phyloP scores from a whole-genome alignment of 768 basidiomycete genomes.

The Tricholoma bakamatsutake region DNA sequence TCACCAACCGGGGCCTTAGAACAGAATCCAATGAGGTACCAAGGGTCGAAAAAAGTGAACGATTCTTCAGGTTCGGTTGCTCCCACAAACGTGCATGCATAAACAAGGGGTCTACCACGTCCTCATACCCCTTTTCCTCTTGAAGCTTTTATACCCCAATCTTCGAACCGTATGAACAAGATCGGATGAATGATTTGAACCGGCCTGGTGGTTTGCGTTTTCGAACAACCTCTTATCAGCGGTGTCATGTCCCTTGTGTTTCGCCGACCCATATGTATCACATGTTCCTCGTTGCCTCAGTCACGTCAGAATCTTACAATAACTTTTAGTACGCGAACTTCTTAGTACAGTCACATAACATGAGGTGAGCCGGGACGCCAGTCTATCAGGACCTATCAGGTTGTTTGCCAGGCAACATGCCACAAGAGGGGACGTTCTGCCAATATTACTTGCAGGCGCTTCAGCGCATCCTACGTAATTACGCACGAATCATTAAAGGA shows the following conservation, averaged over 20 bases:
- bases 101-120: conserved; percentile 10
- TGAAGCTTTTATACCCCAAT: conserved; percentile 33
- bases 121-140: conserved; percentile 21
- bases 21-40: conserved; percentile 8
- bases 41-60: conserved; percentile 11
- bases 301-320: not conserved
- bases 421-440: not conserved
- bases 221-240: conserved; percentile 27
- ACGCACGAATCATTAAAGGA: not conserved
- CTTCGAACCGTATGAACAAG: conserved; percentile 20
- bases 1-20: not conserved
- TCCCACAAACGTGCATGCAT: conserved; percentile 42
- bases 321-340: not conserved
- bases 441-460: not conserved
- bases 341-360: too few relatives aligned
- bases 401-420: not conserved
- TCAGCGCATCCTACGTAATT: not conserved
- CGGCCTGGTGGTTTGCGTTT: conserved; percentile 6
- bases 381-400: not conserved
- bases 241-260: conserved; percentile 15
- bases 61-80: conserved; percentile 13
- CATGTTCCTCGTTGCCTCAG: not conserved
- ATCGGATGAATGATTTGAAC: conserved; percentile 12
- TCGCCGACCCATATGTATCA: not conserved
- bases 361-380: not conserved